Conservation (phyloP, 2,329 filamentous ascomycete species). For the Aspergillus transmontanensis region DNA sequence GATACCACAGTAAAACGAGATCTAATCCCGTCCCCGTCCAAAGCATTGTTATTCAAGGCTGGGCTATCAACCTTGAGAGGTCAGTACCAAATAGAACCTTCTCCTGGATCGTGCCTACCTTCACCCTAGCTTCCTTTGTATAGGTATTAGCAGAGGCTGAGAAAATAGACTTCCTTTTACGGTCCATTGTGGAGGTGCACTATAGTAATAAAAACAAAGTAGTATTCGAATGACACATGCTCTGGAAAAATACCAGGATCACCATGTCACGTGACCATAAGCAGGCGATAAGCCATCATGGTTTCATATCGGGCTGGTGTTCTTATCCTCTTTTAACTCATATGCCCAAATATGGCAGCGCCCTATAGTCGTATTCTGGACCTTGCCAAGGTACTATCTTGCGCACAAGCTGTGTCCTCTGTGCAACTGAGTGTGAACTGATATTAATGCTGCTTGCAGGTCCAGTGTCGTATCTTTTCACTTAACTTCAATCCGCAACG, state of each 20-base stretch:
- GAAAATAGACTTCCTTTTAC: constrained; percentile 27
- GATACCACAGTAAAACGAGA: background rate
- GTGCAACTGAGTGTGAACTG: background rate
- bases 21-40: background rate
- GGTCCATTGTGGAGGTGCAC: constrained; percentile 25
- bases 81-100: background rate
- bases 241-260: too few species aligned
- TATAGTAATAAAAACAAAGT: background rate
- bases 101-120: background rate
- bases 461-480: constrained; percentile 88
- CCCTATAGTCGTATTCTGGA: constrained; percentile 60
- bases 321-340: background rate
- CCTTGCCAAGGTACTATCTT: constrained; percentile 70
- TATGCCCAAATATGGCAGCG: constrained; percentile 49
- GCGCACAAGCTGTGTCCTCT: background rate
- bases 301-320: background rate
- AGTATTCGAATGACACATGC: background rate
- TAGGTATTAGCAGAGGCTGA: background rate
- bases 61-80: background rate
- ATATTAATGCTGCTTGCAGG: constrained; percentile 53
- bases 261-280: background rate
- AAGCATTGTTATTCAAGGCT: background rate
- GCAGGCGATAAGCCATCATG: background rate
- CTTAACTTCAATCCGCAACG: constrained; percentile 86
- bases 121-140: constrained; percentile 25